phyloP scores from a whole-genome alignment of 1,139 yeast genomes.

The Magnusiomyces suaveolens region DNA sequence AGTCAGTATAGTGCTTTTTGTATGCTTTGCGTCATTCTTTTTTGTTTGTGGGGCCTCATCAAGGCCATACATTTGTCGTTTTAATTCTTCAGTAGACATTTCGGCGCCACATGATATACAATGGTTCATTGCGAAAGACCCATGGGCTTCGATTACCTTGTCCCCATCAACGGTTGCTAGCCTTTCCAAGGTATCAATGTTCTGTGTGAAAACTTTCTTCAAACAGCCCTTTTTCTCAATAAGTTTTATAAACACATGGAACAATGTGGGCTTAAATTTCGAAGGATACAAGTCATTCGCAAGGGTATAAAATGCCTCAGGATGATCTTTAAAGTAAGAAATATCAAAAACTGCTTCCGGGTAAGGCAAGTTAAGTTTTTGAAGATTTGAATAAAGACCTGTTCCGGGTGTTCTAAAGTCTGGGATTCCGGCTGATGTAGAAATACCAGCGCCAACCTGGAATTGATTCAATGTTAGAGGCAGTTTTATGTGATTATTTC shows the following conservation, averaged over 20 bases:
- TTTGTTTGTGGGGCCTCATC: constrained; percentile 11
- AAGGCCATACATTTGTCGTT: constrained; percentile 34
- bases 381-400: constrained; percentile 76
- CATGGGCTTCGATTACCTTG: constrained; percentile 81
- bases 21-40: background rate
- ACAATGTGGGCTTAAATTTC: constrained; percentile 69
- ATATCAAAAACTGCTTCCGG: constrained; percentile 96
- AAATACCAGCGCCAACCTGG: constrained; percentile 80
- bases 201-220: constrained; percentile 75
- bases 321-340: constrained; percentile 62
- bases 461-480: background rate
- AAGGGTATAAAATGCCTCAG: constrained; percentile 73
- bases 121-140: constrained; percentile 77
- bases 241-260: constrained; percentile 61
- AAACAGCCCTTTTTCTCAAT: constrained; percentile 55
- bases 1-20: background rate
- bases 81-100: constrained; percentile 45
- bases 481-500: too few relatives aligned
- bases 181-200: constrained; percentile 84
- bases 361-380: constrained; percentile 66
- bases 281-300: constrained; percentile 87
- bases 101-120: constrained; percentile 64
- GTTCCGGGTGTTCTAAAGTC: constrained; percentile 89
- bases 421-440: constrained; percentile 90
- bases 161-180: constrained; percentile 65